These are phyloP conservation scores for Oryza officinalis DNA, from an alignment of 176 grass and related monocot genomes.

Conservation along the genomic window DNA sequence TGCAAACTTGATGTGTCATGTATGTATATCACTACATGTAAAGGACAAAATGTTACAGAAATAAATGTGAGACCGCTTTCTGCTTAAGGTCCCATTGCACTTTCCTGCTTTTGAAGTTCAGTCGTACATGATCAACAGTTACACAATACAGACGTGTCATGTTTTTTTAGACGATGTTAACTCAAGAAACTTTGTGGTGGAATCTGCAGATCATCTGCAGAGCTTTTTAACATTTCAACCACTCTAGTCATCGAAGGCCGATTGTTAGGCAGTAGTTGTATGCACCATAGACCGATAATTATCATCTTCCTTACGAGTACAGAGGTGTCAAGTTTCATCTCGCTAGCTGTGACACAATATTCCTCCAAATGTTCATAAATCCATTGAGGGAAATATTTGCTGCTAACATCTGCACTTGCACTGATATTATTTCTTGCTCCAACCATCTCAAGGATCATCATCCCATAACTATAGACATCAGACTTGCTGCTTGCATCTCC, in stretches of 20 bases:
- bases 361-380: slow-evolving; percentile 49
- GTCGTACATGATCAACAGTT: background rate
- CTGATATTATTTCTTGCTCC: slow-evolving; percentile 35
- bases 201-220: slow-evolving; percentile 20
- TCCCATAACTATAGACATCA: slow-evolving; percentile 65
- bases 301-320: slow-evolving; percentile 51
- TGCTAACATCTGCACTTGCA: background rate
- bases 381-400: slow-evolving; percentile 45
- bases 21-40: background rate
- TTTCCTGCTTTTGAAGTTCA: background rate
- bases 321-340: slow-evolving; percentile 19
- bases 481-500: slow-evolving; percentile 51
- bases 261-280: slow-evolving; percentile 36
- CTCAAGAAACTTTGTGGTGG: slow-evolving; percentile 33
- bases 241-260: slow-evolving; percentile 52
- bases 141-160: background rate
- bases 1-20: background rate
- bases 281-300: slow-evolving; percentile 60
- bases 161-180: background rate
- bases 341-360: slow-evolving; percentile 28
- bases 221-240: slow-evolving; percentile 51
- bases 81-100: background rate
- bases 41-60: background rate
- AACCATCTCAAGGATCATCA: slow-evolving; percentile 65
- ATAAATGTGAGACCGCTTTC: background rate